Evolutionary conservation across 1,284 basidiomycete species (phyloP).

Genomic region (Puccinia polysora): DNA sequence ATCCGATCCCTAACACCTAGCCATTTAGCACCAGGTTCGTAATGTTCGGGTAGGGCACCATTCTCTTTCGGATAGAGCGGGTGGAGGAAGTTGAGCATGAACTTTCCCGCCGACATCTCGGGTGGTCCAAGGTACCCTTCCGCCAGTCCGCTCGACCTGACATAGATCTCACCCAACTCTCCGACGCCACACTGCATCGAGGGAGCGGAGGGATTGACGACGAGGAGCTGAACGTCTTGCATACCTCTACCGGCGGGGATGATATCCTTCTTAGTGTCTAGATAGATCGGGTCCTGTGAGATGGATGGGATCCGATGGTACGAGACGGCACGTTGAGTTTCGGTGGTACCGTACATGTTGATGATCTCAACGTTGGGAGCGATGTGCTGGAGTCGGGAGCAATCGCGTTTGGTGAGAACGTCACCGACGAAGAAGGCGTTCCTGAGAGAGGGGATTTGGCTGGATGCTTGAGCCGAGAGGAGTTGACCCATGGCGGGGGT

Average conservation of each 20-base stretch:
- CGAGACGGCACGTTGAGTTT: constrained; percentile 96
- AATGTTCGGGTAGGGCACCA: constrained; percentile 59
- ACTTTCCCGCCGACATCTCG: constrained; percentile 80
- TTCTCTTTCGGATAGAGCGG: constrained; percentile 54
- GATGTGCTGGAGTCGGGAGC: constrained; percentile 85
- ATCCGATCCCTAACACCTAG: constrained; percentile 96
- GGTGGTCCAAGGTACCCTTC: constrained; percentile 84
- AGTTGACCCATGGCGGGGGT: constrained; percentile 99
- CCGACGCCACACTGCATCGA: constrained; percentile 86
- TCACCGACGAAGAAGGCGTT: constrained; percentile 99
- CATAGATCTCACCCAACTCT: constrained; percentile 98
- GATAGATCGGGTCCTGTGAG: constrained; percentile 77
- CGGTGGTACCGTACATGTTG: constrained; percentile 99
- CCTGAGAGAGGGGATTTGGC: constrained; percentile 75
- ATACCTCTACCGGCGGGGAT: constrained; percentile 98
- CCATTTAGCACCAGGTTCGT: constrained; percentile 64
- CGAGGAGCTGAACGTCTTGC: constrained; percentile 94
- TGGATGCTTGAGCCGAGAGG: constrained; percentile 87
- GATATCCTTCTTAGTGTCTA: constrained; percentile 91
- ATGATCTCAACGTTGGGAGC: constrained; percentile 89
- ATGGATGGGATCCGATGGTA: constrained; percentile 92
- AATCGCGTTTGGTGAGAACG: constrained; percentile 96
- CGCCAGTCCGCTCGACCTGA: constrained; percentile 88
- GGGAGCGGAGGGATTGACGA: constrained; percentile 88
- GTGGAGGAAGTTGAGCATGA: constrained; percentile 83